A percentile compares a stretch with the other conserved stretches of the same genome.
Conservation (phyloP, 2,329 filamentous ascomycete species). For the Clarireedia hainanense region DNA sequence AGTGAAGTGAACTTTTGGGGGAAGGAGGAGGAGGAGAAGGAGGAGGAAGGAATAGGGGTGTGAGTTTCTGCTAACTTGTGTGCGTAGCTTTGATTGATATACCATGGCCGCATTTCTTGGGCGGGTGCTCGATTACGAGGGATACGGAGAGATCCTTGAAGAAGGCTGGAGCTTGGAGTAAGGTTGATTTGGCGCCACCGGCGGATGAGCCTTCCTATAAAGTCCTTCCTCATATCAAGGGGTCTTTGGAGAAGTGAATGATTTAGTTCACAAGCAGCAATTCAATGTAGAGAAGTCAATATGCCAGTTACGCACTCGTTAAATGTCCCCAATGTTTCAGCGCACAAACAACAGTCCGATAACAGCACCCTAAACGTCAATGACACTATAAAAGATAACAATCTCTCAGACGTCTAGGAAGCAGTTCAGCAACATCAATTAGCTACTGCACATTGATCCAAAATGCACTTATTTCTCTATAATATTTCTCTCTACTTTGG, state of each 20-base stretch:
- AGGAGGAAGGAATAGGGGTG: too few relatives aligned
- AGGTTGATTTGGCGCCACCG: conserved; percentile 21
- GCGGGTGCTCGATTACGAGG: conserved; percentile 24
- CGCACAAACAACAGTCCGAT: too few relatives aligned
- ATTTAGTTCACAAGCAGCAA: too few relatives aligned
- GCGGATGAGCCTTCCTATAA: conserved; percentile 18
- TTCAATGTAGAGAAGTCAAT: too few relatives aligned
- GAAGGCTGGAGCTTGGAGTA: conserved; percentile 21
- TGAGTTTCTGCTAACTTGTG: conserved; percentile 4
- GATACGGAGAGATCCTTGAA: conserved; percentile 22
- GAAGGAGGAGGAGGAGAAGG: too few relatives aligned
- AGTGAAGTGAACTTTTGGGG: conserved; percentile 5
- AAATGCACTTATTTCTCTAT: too few relatives aligned
- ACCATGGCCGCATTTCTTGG: conserved; percentile 24
- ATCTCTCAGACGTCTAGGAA: too few relatives aligned
- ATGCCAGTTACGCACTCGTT: neutral
- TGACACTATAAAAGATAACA: too few relatives aligned
- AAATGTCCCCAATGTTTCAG: neutral
- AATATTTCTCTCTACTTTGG: too few relatives aligned
- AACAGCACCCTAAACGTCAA: too few relatives aligned
- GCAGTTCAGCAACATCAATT: too few relatives aligned
- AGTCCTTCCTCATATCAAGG: conserved; percentile 23
- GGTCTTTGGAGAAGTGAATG: conserved; percentile 22
- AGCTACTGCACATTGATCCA: too few relatives aligned
- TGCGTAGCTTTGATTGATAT: conserved; percentile 17